Base-by-base conservation (phyloP, 2,329 filamentous ascomycete species). In the Nothopassalora personata region DNA sequence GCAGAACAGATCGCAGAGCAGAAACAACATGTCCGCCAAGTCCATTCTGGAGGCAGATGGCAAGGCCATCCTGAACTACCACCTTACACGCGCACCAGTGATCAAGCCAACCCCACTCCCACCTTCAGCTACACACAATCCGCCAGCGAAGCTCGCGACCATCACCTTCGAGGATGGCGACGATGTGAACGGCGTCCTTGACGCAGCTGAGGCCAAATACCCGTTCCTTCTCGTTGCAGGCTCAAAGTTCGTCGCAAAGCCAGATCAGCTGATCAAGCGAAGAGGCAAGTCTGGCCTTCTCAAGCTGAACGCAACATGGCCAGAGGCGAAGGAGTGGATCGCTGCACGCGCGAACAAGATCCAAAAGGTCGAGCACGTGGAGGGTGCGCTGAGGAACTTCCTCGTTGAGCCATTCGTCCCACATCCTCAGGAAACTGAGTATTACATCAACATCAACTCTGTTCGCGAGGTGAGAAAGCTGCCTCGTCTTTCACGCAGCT, bases 61-160 rank as follows among this genome's bases (percentile, higher is more conserved):
- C 86, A 99, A 99, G 89, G 94, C 94, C 85, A 97, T 99, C 83
- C 86, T 99, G 86, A 97, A 97, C 89, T 99, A 97, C 86, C 94
- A 97, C 84, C 91, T 99, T 80, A 97, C 94, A 72, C 89, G 94
- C 76, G 91, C 94, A 70, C 88, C 91, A 68, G 89, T 96, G 77
- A 96, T 99, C 86, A 97, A 97, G 89, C 90, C 93, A 69, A 93
- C 91, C 74, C 91, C 94, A 79, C 91, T 97, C 59, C 90, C 92
- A 70, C 76, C 84, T 68, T 83, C 89, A 66, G 79, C 89, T 66
- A 94, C 86, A 77, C 94, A 99, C 87, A 97, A 97, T 82, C 81
- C 94, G 69, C 87, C 94, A 63, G 81, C 92, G 71, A 93, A 90
- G 79, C 86, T 97, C 71, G 93, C 93, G 59, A 91, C 90, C 67